Conservation (phyloP, 1,284 basidiomycete genomes). For the Cryptococcus sp. region DNA sequence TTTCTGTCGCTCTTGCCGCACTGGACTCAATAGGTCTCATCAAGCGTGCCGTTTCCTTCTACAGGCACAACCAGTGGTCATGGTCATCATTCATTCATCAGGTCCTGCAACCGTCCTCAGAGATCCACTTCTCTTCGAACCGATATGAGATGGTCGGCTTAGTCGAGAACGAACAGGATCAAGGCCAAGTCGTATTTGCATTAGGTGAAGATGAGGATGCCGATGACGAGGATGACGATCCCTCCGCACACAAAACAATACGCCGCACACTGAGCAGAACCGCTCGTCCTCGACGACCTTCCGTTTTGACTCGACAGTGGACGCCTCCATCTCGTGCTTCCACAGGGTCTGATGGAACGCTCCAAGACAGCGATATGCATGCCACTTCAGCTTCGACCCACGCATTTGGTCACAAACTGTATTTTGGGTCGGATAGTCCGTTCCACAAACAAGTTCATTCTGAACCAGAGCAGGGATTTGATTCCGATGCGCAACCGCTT, state of each 20-base stretch:
- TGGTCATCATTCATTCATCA: conserved; percentile 31
- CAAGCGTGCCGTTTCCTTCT: conserved; percentile 27
- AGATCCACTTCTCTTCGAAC: conserved; percentile 9
- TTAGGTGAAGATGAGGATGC: conserved; percentile 30
- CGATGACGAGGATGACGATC: conserved; percentile 18
- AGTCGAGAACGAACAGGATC: conserved; percentile 6
- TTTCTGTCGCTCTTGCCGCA: conserved; percentile 34
- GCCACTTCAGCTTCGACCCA: conserved; percentile 24
- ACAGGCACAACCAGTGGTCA: conserved; percentile 30
- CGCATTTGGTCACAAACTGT: conserved; percentile 6
- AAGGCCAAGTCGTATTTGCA: conserved; percentile 12
- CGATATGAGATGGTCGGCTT: conserved; percentile 45
- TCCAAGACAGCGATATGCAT: conserved; percentile 56
- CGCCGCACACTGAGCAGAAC: conserved; percentile 10
- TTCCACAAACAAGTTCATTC: no score
- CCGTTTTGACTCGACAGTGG: conserved; percentile 15
- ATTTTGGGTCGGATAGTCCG: no score
- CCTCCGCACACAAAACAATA: conserved; percentile 4
- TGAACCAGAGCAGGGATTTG: neutral
- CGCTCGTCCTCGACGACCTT: conserved; percentile 14
- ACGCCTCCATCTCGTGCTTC: conserved; percentile 54
- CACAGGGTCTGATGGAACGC: conserved; percentile 66
- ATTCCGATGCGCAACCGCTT: conserved; percentile 1
- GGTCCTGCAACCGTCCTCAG: conserved; percentile 18
- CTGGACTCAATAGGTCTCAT: conserved; percentile 44